Conservation (phyloP, 1,284 basidiomycete genomes). For the Heliocybe sulcata region DNA sequence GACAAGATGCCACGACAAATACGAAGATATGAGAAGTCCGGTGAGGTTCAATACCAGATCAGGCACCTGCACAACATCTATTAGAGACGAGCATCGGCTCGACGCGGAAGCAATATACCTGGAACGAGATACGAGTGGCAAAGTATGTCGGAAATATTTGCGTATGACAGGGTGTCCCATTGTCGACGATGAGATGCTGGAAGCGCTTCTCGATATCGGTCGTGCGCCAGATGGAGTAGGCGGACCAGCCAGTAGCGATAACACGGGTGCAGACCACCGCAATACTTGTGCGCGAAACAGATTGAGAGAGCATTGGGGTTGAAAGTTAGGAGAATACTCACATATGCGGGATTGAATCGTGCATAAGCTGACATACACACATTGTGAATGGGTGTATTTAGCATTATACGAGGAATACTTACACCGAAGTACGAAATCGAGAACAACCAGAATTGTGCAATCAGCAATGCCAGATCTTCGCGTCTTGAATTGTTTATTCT, state of each 20-base stretch:
- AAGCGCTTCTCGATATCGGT: constrained; percentile 26
- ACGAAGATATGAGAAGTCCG: constrained; percentile 32
- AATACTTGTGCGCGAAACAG: constrained; percentile 17
- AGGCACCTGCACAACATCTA: constrained; percentile 29
- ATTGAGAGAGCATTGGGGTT: not conserved
- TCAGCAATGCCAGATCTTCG: constrained; percentile 44
- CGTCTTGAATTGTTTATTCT: constrained; percentile 28
- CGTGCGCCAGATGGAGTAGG: constrained; percentile 43
- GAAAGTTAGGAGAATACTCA: constrained; percentile 16
- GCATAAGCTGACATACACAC: constrained; percentile 25
- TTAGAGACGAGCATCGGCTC: too few relatives aligned
- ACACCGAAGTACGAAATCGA: constrained; percentile 42
- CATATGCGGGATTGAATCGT: constrained; percentile 49
- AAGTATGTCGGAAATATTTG: constrained; percentile 41
- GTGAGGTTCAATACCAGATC: constrained; percentile 38
- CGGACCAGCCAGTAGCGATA: constrained; percentile 41
- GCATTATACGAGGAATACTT: constrained; percentile 6
- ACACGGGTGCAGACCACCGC: constrained; percentile 40
- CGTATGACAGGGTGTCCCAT: constrained; percentile 37
- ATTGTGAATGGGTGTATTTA: not conserved
- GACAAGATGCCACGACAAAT: constrained; percentile 39
- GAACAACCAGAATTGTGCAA: constrained; percentile 53
- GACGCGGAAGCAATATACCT: constrained; percentile 24
- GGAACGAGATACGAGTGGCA: constrained; percentile 27
- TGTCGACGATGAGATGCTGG: constrained; percentile 27